phyloP scores from a whole-genome alignment of 1,284 basidiomycete species.

The Ustilago tritici region DNA sequence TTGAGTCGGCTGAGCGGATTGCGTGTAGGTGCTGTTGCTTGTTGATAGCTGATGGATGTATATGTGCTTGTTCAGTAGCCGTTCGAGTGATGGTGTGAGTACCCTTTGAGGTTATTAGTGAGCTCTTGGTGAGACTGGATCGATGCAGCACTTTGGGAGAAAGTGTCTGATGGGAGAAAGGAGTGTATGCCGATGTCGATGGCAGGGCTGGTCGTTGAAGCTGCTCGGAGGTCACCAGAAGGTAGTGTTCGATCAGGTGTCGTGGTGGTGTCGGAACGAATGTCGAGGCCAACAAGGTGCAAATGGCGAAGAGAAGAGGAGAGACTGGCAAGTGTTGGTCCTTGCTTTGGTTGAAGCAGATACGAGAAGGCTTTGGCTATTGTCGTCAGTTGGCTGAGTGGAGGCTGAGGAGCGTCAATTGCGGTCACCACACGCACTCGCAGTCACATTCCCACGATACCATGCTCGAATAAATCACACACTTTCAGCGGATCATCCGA shows the following conservation, averaged over 20 bases:
- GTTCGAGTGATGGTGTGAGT: too few relatives aligned
- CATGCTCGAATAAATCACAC: neutral
- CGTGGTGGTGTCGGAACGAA: neutral
- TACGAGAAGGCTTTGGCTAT: neutral
- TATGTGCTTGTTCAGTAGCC: too few relatives aligned
- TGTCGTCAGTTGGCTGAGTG: neutral
- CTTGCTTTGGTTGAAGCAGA: neutral
- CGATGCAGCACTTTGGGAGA: too few relatives aligned
- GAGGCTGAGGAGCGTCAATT: constrained; percentile 13
- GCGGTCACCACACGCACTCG: constrained; percentile 5
- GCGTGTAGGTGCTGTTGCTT: neutral
- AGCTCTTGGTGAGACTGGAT: too few relatives aligned
- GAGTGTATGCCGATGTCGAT: too few relatives aligned
- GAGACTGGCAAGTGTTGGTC: neutral
- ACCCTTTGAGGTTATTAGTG: too few relatives aligned
- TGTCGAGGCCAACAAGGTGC: neutral
- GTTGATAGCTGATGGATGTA: neutral
- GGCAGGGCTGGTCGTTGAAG: too few relatives aligned
- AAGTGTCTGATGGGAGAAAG: too few relatives aligned
- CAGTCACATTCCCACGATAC: neutral
- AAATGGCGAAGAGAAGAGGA: neutral
- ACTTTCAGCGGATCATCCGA: too few relatives aligned
- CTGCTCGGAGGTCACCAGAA: too few relatives aligned
- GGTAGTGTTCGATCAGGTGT: too few relatives aligned
- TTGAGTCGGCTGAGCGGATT: neutral